phyloP scores from a whole-genome alignment of 495 filamentous ascomycete species.

The Talaromyces stipitatus region DNA sequence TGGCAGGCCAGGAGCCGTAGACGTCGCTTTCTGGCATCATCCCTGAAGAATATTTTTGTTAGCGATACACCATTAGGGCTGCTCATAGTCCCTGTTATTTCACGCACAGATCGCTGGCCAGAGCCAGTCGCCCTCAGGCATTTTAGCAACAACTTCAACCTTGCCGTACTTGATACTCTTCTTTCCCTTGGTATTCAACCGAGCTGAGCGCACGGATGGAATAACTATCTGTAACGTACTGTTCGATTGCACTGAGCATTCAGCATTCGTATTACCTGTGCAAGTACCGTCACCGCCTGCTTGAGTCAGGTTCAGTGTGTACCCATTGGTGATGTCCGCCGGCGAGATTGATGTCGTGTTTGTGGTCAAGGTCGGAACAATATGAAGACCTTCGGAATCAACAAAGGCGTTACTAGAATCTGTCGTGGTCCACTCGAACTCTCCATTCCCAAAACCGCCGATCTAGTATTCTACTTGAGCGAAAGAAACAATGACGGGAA shows the following conservation, averaged over 20 bases:
- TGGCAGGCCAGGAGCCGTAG: slow-evolving; percentile 70
- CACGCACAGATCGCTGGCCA: slow-evolving; percentile 75
- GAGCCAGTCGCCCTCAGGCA: slow-evolving; percentile 74
- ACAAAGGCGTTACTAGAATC: slow-evolving; percentile 65
- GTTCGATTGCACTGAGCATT: slow-evolving; percentile 62
- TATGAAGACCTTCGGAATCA: slow-evolving; percentile 57
- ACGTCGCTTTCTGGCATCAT: slow-evolving; percentile 68
- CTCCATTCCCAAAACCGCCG: slow-evolving; percentile 77
- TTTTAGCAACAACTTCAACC: slow-evolving; percentile 66
- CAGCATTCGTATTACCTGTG: slow-evolving; percentile 43
- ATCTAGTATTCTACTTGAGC: slow-evolving; percentile 32
- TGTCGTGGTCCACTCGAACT: slow-evolving; percentile 68
- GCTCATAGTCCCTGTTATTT: not conserved
- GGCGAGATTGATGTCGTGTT: slow-evolving; percentile 52
- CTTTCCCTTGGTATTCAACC: slow-evolving; percentile 63
- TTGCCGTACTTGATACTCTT: slow-evolving; percentile 71
- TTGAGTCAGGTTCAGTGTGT: slow-evolving; percentile 44
- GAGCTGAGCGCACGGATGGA: slow-evolving; percentile 68
- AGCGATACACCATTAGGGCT: not conserved
- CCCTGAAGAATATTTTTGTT: slow-evolving; percentile 1
- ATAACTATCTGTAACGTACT: slow-evolving; percentile 63
- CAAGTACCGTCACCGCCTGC: slow-evolving; percentile 46
- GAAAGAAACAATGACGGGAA: not conserved
- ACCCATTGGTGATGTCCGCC: slow-evolving; percentile 8
- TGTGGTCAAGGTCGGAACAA: slow-evolving; percentile 67